Evolutionary conservation across 805 yeast genomes (phyloP).

Genomic region (Wickerhamiella brachini): DNA sequence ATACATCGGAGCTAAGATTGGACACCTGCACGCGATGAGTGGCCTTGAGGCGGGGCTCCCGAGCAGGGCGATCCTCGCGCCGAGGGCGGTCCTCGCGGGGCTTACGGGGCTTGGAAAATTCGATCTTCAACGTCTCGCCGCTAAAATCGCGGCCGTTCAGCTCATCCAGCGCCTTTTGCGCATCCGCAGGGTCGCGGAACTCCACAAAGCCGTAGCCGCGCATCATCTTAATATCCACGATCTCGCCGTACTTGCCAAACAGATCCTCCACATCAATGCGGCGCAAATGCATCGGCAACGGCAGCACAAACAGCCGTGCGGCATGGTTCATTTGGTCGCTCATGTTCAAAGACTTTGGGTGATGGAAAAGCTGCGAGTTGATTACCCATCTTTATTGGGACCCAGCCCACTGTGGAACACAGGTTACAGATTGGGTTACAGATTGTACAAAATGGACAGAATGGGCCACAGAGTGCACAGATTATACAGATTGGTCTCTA

Average conservation of each 20-base stretch:
- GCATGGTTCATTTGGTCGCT: neutral
- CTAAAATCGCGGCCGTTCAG: constrained; percentile 30
- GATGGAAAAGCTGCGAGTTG: neutral
- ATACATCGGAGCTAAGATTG: constrained; percentile 9
- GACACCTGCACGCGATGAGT: constrained; percentile 16
- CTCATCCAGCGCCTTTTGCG: constrained; percentile 44
- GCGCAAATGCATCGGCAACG: constrained; percentile 14
- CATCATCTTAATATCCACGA: constrained; percentile 44
- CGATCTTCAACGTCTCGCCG: constrained; percentile 24
- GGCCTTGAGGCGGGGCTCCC: constrained; percentile 15
- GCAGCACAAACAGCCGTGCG: constrained; percentile 18
- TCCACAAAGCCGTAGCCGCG: constrained; percentile 57
- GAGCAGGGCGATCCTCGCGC: constrained; percentile 16
- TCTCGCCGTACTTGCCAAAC: constrained; percentile 37
- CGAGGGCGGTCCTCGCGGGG: constrained; percentile 15
- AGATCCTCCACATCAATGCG: constrained; percentile 34
- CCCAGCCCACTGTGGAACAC: too few relatives aligned
- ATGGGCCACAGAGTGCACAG: too few relatives aligned
- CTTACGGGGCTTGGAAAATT: constrained; percentile 24
- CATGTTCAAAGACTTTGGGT: neutral
- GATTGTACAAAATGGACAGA: too few relatives aligned
- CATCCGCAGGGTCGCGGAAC: constrained; percentile 41
- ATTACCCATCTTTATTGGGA: neutral
- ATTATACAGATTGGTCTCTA: too few relatives aligned
- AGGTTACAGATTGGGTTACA: too few relatives aligned